Evolutionary conservation across 73 alveolate genomes (phyloP).

Genomic region (Paramecium pentaurelia): DNA sequence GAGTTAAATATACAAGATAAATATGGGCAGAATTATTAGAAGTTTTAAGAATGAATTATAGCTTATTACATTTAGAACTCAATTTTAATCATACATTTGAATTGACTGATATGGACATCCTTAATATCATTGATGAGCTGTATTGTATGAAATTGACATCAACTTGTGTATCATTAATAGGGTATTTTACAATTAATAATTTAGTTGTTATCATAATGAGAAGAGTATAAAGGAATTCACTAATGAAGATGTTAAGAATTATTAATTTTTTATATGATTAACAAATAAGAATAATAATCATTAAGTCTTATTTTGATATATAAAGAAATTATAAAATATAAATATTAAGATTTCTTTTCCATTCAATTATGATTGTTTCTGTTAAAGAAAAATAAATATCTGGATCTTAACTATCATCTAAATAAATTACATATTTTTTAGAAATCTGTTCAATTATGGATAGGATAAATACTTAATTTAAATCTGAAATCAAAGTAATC

Average conservation of each 20-base stretch:
- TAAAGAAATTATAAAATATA: background rate
- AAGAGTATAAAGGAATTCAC: background rate
- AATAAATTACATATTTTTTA: constrained; percentile 77
- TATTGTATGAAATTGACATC: background rate
- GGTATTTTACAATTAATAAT: background rate
- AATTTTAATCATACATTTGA: constrained; percentile 31
- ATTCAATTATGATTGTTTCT: constrained; percentile 95
- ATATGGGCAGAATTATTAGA: constrained; percentile 13
- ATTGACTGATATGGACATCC: background rate
- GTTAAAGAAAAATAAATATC: constrained; percentile 83
- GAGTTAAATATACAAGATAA: background rate
- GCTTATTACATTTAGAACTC: background rate
- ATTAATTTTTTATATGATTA: background rate
- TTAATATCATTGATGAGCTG: background rate
- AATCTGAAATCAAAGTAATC: constrained; percentile 87
- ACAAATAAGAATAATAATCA: background rate
- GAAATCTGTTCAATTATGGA: constrained; percentile 45
- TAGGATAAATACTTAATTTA: constrained; percentile 57
- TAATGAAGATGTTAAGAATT: background rate
- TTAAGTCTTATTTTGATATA: background rate
- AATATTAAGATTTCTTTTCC: constrained; percentile 68
- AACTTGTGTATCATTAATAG: background rate
- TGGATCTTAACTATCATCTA: constrained; percentile 63
- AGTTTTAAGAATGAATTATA: background rate
- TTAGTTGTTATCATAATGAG: constrained; percentile 24